Evolutionary conservation across 225 moss, liverwort and hornwort species (phyloP).

Genomic region (Polytrichum commune): DNA sequence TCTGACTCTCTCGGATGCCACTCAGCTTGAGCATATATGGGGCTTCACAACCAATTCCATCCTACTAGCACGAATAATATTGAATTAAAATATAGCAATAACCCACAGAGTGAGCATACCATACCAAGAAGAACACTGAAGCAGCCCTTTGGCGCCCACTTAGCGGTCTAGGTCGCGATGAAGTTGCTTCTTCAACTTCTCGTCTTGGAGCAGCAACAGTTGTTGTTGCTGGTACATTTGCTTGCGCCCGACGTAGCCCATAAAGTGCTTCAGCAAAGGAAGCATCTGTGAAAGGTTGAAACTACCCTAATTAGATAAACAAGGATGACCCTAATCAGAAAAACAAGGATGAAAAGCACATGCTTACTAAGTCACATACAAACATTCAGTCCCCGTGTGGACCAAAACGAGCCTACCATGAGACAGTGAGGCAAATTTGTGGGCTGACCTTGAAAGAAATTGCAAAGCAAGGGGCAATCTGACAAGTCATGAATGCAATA

Average conservation of each 20-base stretch:
- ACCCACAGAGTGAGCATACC: neutral
- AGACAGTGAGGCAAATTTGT: too few relatives aligned
- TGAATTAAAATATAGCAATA: too few relatives aligned
- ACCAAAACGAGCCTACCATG: too few relatives aligned
- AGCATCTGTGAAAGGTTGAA: constrained; percentile 49
- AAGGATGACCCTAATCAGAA: neutral
- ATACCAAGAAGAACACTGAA: constrained; percentile 84
- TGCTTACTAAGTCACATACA: too few relatives aligned
- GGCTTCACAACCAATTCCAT: too few relatives aligned
- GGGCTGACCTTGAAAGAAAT: too few relatives aligned
- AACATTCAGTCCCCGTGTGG: too few relatives aligned
- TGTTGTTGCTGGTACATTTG: constrained; percentile 29
- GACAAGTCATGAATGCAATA: neutral
- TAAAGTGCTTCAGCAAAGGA: constrained; percentile 96
- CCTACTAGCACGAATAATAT: too few relatives aligned
- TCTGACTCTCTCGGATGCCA: too few relatives aligned
- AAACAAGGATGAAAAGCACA: too few relatives aligned
- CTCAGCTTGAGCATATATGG: too few relatives aligned
- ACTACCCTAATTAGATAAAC: neutral
- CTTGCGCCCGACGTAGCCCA: constrained; percentile 78
- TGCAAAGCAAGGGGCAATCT: neutral
- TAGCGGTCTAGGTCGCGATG: constrained; percentile 43
- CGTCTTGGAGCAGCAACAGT: constrained; percentile 27
- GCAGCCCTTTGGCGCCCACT: constrained; percentile 70
- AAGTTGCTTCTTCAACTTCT: constrained; percentile 33